These are phyloP conservation scores for Funneliformis geosporum DNA, from an alignment of 192 early-diverging fungal species.

Conservation along the genomic window DNA sequence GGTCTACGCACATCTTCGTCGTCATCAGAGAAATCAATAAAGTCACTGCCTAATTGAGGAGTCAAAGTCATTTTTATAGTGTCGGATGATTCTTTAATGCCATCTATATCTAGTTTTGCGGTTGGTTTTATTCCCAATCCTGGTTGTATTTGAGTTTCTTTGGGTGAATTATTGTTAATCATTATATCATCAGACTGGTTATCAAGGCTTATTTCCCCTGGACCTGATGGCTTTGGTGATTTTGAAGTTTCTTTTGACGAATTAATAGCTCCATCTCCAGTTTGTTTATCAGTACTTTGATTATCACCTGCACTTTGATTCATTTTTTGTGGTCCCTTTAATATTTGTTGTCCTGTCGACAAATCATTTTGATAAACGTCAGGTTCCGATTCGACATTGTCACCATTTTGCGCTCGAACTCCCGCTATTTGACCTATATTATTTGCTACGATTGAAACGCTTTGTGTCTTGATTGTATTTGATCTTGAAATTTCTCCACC, in stretches of 20 bases:
- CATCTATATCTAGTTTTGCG: background rate
- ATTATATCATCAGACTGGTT: too few relatives aligned
- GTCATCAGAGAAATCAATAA: slow-evolving; percentile 31
- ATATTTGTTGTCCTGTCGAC: too few relatives aligned
- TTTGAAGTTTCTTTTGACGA: background rate
- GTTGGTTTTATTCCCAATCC: background rate
- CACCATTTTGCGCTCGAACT: background rate
- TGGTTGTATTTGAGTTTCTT: background rate
- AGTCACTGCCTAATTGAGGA: slow-evolving; percentile 25
- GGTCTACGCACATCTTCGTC: background rate
- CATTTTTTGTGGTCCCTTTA: background rate
- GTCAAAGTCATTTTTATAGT: background rate
- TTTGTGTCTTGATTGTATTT: background rate
- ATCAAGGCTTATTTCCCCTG: too few relatives aligned
- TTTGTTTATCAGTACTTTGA: background rate
- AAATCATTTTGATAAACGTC: background rate
- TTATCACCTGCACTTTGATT: background rate
- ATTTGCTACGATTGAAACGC: slow-evolving; percentile 1
- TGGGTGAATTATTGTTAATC: too few relatives aligned
- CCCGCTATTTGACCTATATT: background rate
- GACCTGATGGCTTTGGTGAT: background rate
- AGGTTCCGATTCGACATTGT: background rate
- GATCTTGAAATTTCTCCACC: background rate
- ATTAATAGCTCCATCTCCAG: background rate
- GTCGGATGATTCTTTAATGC: background rate